Evolutionary conservation across 805 yeast genomes (phyloP).

Genomic region (Candida yuanshanica): DNA sequence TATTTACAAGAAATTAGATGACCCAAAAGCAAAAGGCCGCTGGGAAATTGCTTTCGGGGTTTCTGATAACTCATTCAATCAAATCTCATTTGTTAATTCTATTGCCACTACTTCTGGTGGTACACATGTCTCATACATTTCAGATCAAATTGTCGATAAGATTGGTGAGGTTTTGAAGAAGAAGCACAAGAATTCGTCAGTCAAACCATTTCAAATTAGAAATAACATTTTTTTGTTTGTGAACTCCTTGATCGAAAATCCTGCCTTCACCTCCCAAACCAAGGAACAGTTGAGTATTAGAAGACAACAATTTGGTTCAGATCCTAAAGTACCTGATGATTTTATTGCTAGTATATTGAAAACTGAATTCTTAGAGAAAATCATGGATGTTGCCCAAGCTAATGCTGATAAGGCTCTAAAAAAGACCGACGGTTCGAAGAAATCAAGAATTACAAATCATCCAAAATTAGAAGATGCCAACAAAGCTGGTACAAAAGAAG

Average conservation of each 20-base stretch:
- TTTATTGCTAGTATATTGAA: constrained; percentile 69
- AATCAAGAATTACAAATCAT: constrained; percentile 80
- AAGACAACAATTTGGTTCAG: constrained; percentile 84
- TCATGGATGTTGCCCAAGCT: constrained; percentile 76
- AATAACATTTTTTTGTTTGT: constrained; percentile 87
- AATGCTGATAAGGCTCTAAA: constrained; percentile 85
- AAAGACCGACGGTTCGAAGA: constrained; percentile 83
- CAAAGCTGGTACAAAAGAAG: constrained; percentile 91
- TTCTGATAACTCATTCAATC: constrained; percentile 85
- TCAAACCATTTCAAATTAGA: constrained; percentile 84
- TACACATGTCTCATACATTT: constrained; percentile 81
- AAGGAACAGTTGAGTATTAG: constrained; percentile 93
- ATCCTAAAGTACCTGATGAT: constrained; percentile 67
- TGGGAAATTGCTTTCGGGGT: constrained; percentile 97
- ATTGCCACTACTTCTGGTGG: constrained; percentile 98
- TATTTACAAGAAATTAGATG: constrained; percentile 74
- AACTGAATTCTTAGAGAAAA: constrained; percentile 64
- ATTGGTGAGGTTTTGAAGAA: constrained; percentile 69
- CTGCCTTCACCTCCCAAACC: constrained; percentile 96
- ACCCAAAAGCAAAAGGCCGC: constrained; percentile 38
- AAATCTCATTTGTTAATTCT: constrained; percentile 94
- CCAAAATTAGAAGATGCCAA: constrained; percentile 93
- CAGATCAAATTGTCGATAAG: constrained; percentile 80
- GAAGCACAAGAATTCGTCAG: constrained; percentile 56
- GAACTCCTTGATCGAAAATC: constrained; percentile 91